These are phyloP conservation scores for Alternaria sp. DNA, from an alignment of 2,329 filamentous ascomycete species.

Conservation along the genomic window DNA sequence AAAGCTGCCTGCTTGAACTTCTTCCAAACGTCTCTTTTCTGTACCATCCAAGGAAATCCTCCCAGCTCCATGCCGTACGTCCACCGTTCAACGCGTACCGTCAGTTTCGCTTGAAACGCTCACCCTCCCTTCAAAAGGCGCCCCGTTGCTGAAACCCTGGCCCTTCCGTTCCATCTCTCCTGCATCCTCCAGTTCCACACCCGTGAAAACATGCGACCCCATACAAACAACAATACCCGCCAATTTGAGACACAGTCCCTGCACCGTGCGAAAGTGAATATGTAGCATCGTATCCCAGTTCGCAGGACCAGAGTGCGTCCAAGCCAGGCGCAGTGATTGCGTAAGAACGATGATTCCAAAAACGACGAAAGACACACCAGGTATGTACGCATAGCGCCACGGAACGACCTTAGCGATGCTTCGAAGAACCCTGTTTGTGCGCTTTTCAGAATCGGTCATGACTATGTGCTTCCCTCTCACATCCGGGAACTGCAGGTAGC, in stretches of 20 bases:
- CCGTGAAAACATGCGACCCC: not conserved
- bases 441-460: not conserved
- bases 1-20: not conserved
- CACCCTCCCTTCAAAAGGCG: not conserved
- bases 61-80: not conserved
- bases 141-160: not conserved
- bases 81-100: not conserved
- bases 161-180: not conserved
- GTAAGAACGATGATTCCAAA: not conserved
- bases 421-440: not conserved
- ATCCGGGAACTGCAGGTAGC: not conserved
- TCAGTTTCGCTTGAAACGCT: fast-evolving
- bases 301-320: not conserved
- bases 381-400: not conserved
- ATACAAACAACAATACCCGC: not conserved
- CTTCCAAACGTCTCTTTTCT: not conserved
- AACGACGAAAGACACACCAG: not conserved
- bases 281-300: not conserved
- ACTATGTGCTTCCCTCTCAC: not conserved
- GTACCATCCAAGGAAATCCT: not conserved
- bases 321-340: not conserved
- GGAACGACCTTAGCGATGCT: not conserved
- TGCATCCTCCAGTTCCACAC: not conserved
- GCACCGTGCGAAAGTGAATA: not conserved
- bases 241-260: not conserved